Evolutionary conservation across 495 filamentous ascomycete species (phyloP).

Genomic region (Glarea lozoyensis): DNA sequence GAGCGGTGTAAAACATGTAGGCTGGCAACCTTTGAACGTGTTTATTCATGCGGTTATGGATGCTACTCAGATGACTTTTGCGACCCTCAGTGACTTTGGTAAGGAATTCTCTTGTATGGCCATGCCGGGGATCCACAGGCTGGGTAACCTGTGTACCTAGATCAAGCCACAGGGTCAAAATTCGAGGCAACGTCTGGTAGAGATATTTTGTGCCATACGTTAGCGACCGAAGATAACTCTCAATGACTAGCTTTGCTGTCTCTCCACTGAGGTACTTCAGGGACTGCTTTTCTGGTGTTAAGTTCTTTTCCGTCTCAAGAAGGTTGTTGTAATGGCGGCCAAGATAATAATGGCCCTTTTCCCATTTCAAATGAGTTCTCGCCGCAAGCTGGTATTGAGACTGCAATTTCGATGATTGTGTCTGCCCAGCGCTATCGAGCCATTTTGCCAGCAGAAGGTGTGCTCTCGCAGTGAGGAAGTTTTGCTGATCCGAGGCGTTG

Average conservation of each 20-base stretch:
- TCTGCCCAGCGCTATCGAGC: constrained; percentile 88
- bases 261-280: constrained; percentile 61
- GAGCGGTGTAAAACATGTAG: constrained; percentile 82
- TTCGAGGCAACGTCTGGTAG: constrained; percentile 81
- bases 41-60: constrained; percentile 67
- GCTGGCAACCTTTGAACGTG: constrained; percentile 68
- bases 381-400: constrained; percentile 70
- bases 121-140: constrained; percentile 55
- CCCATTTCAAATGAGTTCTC: constrained; percentile 60
- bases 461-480: constrained; percentile 53
- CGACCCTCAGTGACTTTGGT: constrained; percentile 27
- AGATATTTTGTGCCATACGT: constrained; percentile 83
- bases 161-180: constrained; percentile 91
- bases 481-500: constrained; percentile 36
- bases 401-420: constrained; percentile 66
- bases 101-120: constrained; percentile 49
- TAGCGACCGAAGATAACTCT: constrained; percentile 84
- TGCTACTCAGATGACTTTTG: constrained; percentile 54
- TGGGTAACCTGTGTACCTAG: constrained; percentile 67
- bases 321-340: constrained; percentile 97
- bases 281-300: constrained; percentile 55
- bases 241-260: constrained; percentile 77
- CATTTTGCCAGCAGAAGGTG: constrained; percentile 90
- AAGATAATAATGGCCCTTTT: constrained; percentile 94
- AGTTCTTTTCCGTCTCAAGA: constrained; percentile 74